Evolutionary conservation across 345 rosid genomes (phyloP).

Genomic region (Murraya koenigii): DNA sequence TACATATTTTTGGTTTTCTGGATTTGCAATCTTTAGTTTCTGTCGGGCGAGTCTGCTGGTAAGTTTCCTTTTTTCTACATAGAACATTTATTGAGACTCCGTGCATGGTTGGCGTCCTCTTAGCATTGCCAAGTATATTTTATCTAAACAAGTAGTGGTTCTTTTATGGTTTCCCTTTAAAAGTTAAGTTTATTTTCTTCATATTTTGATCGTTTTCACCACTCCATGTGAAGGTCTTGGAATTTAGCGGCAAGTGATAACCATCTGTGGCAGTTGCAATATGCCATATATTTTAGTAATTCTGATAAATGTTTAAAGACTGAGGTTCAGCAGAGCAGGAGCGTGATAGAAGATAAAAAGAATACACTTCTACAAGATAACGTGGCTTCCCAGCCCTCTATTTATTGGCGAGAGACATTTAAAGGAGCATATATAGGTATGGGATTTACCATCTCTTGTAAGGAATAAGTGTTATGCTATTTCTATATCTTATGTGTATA

Average conservation of each 20-base stretch:
- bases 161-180: not conserved
- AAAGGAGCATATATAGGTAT: slow-evolving; percentile 51
- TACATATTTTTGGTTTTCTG: slow-evolving; percentile 62
- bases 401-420: slow-evolving; percentile 65
- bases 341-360: slow-evolving; percentile 1
- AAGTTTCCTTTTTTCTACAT: slow-evolving; percentile 18
- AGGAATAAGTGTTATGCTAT: not conserved
- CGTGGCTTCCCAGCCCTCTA: slow-evolving; percentile 11
- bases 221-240: slow-evolving; percentile 66
- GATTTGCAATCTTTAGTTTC: slow-evolving; percentile 60
- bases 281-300: slow-evolving; percentile 32
- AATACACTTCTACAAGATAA: not conserved
- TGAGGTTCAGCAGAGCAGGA: not conserved
- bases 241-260: slow-evolving; percentile 57
- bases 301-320: slow-evolving; percentile 15
- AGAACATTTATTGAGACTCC: not conserved
- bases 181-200: not conserved
- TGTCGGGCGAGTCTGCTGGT: slow-evolving; percentile 64
- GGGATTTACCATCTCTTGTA: not conserved
- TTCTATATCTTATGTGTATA: not conserved
- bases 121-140: not conserved
- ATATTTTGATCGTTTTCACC: slow-evolving; percentile 11
- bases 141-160: not conserved
- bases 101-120: no score
- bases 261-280: slow-evolving; percentile 56